Conservation (phyloP, 2,329 filamentous ascomycete genomes). For the Pestalotiopsis sp. region DNA sequence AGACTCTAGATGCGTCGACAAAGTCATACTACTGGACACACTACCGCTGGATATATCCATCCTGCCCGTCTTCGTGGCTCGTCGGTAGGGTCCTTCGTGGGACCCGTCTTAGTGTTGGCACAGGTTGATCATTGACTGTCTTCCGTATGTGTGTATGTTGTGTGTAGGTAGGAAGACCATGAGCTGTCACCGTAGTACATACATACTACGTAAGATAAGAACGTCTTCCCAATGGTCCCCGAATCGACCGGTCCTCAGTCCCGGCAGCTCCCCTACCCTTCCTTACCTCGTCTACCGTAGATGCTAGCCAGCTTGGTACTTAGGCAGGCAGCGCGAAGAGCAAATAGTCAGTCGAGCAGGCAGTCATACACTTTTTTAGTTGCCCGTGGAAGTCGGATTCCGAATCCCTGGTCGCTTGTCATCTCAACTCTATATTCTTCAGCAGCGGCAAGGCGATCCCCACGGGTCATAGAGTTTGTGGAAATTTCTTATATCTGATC, state of each 20-base stretch:
- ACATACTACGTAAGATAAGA: background rate
- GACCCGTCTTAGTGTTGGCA: background rate
- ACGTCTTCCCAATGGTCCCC: background rate
- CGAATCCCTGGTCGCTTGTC: background rate
- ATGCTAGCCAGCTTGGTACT: background rate
- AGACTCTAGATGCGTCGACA: background rate
- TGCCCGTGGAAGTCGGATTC: no score
- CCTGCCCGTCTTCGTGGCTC: background rate
- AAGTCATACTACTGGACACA: background rate
- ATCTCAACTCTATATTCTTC: background rate
- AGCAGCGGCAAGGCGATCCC: background rate
- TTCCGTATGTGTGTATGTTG: background rate
- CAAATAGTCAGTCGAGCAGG: background rate
- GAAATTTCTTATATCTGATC: background rate
- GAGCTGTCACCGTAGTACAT: background rate
- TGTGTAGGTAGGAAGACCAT: background rate
- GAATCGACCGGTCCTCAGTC: background rate
- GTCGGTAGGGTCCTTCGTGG: background rate
- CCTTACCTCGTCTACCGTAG: background rate
- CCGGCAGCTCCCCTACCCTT: background rate
- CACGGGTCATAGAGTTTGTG: background rate
- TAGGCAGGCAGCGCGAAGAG: background rate
- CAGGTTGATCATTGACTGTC: background rate
- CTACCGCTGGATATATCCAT: background rate
- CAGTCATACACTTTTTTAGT: no score